These are phyloP conservation scores for Epichloe festucae DNA, from an alignment of 2,329 filamentous ascomycete genomes.

Conservation along the genomic window DNA sequence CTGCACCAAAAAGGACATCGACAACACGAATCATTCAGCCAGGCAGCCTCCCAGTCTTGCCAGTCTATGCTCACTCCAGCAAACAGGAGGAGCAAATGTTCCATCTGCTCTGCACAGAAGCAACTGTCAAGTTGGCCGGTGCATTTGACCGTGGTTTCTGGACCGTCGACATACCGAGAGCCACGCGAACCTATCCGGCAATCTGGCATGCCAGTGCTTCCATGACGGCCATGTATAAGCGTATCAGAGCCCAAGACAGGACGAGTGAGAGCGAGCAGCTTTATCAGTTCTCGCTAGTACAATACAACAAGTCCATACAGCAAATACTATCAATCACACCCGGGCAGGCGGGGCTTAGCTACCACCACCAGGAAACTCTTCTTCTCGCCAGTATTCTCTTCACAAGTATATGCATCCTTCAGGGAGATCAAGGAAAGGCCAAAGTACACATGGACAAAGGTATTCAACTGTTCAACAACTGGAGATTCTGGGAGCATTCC, in stretches of 20 bases:
- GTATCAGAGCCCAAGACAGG: slow-evolving; percentile 12
- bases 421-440: slow-evolving; percentile 6
- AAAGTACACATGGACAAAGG: slow-evolving; percentile 6
- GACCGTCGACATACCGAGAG: slow-evolving; percentile 3
- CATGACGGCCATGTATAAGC: slow-evolving; percentile 2
- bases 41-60: not conserved
- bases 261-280: slow-evolving; percentile 13
- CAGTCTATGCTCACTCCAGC: not conserved
- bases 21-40: not conserved
- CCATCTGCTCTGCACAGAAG: slow-evolving; percentile 5
- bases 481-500: slow-evolving; percentile 6
- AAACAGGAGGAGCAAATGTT: slow-evolving; percentile 7
- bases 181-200: slow-evolving; percentile 4
- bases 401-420: slow-evolving; percentile 7
- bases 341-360: not conserved
- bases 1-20: not conserved
- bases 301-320: slow-evolving; percentile 7
- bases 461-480: slow-evolving; percentile 6
- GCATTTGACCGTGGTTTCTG: slow-evolving; percentile 6
- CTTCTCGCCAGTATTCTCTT: slow-evolving; percentile 7
- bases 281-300: slow-evolving; percentile 6
- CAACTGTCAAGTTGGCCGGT: not conserved
- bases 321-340: slow-evolving; percentile 5
- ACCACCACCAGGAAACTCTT: slow-evolving; percentile 6
- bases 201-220: slow-evolving; percentile 6